Percentiles rank a stretch among this genome's conserved stretches.
Evolutionary conservation across 2,329 filamentous ascomycete species (phyloP).

Genomic region (Cercospora zeina): DNA sequence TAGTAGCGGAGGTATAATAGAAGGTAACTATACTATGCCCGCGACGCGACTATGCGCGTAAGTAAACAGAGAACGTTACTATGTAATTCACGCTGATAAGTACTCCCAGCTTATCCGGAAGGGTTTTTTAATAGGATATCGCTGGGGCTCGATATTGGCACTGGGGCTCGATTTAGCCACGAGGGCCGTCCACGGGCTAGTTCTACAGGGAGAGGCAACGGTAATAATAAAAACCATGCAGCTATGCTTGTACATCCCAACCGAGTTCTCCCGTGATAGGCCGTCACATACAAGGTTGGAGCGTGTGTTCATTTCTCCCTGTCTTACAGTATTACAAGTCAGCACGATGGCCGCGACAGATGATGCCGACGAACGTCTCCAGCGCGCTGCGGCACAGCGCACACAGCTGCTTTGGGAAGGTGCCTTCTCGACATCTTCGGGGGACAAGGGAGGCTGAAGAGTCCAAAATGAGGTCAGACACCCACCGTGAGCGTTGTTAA

Average conservation of each 20-base stretch:
- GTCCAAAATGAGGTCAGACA: not conserved
- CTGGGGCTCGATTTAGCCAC: too few relatives aligned
- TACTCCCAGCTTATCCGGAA: too few relatives aligned
- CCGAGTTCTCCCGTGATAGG: constrained; percentile 5
- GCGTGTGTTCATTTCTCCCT: not conserved
- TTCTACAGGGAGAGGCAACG: not conserved
- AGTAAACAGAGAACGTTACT: too few relatives aligned
- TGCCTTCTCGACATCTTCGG: not conserved
- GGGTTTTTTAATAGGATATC: too few relatives aligned
- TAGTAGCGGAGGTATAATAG: too few relatives aligned
- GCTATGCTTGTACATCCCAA: not conserved
- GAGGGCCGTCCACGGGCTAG: not conserved
- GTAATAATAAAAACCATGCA: not conserved
- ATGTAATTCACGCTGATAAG: too few relatives aligned
- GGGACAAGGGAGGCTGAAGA: not conserved
- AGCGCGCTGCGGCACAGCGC: not conserved
- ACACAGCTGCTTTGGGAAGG: not conserved
- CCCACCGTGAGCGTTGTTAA: not conserved
- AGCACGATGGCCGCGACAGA: not conserved
- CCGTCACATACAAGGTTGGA: not conserved
- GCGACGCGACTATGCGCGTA: too few relatives aligned
- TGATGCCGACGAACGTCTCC: constrained; percentile 1
- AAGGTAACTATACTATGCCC: too few relatives aligned
- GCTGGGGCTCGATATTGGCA: too few relatives aligned
- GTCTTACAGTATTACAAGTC: not conserved